Evolutionary conservation across 768 basidiomycete species (phyloP).

Genomic region (Mrakia gelida): DNA sequence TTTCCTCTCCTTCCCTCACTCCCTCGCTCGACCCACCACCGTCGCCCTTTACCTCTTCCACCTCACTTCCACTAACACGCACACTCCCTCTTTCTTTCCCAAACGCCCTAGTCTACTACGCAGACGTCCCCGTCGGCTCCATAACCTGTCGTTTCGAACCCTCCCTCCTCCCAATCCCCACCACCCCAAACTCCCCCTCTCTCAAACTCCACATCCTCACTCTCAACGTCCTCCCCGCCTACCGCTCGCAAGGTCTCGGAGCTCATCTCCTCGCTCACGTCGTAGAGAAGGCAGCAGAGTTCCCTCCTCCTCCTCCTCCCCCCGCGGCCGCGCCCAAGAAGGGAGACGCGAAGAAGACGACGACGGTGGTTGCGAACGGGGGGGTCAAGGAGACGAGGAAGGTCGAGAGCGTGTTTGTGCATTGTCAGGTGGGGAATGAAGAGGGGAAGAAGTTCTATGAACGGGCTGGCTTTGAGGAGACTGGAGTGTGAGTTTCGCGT

Average conservation of each 20-base stretch:
- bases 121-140: slow-evolving; percentile 31
- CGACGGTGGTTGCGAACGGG: background rate
- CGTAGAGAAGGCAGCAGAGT: background rate
- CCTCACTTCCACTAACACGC: background rate
- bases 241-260: slow-evolving; percentile 31
- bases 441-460: slow-evolving; percentile 27
- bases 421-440: slow-evolving; percentile 32
- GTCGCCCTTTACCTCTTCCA: background rate
- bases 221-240: slow-evolving; percentile 30
- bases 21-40: background rate
- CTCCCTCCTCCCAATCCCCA: background rate
- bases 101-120: slow-evolving; percentile 29
- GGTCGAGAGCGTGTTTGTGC: slow-evolving; percentile 26
- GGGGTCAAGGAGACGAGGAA: background rate
- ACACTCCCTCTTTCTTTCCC: background rate
- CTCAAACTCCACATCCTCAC: slow-evolving; percentile 33
- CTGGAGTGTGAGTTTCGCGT: slow-evolving; percentile 14
- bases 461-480: slow-evolving; percentile 20
- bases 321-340: background rate
- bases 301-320: slow-evolving; percentile 10
- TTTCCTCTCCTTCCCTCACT: background rate
- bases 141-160: slow-evolving; percentile 31
- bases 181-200: background rate
- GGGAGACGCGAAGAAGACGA: background rate
- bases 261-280: slow-evolving; percentile 28